phyloP scores from a whole-genome alignment of 306 rosid species.

The Begonia fuchsioides region DNA sequence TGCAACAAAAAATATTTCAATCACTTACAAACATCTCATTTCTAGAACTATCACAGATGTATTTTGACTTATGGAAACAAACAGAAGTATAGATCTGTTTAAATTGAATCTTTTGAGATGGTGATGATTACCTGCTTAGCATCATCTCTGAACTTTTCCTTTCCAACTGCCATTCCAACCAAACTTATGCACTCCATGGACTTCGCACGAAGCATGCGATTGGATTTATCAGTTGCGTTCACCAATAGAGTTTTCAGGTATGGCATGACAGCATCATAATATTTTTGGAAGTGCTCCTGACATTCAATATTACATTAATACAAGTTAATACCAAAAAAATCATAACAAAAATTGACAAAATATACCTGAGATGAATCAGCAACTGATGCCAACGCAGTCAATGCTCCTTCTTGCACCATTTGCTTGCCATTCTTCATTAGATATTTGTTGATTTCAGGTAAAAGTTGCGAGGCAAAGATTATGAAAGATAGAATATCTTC shows the following conservation, averaged over 20 bases:
- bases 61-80: no score
- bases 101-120: background rate
- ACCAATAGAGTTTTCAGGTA: conserved; percentile 88
- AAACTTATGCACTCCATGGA: conserved; percentile 99
- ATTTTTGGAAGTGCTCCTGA: conserved; percentile 91
- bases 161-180: conserved; percentile 99
- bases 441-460: background rate
- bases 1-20: no score
- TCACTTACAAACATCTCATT: no score
- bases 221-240: conserved; percentile 91
- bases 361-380: conserved; percentile 99
- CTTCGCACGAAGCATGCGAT: conserved; percentile 99
- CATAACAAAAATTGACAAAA: conserved; percentile 3
- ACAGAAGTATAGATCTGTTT: no score
- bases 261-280: conserved; percentile 95
- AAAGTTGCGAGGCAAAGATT: no score
- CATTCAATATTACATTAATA: conserved; percentile 9
- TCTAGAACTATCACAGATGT: no score
- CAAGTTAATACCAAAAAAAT: conserved; percentile 7
- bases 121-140: conserved; percentile 70
- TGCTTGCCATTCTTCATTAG: conserved; percentile 77
- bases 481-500: no score
- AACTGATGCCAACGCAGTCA: conserved; percentile 96
- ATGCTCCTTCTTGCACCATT: conserved; percentile 99
- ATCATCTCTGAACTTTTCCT: conserved; percentile 92